phyloP scores from a whole-genome alignment of 1,139 yeast species.

The Lodderomyces orthopsilosis region DNA sequence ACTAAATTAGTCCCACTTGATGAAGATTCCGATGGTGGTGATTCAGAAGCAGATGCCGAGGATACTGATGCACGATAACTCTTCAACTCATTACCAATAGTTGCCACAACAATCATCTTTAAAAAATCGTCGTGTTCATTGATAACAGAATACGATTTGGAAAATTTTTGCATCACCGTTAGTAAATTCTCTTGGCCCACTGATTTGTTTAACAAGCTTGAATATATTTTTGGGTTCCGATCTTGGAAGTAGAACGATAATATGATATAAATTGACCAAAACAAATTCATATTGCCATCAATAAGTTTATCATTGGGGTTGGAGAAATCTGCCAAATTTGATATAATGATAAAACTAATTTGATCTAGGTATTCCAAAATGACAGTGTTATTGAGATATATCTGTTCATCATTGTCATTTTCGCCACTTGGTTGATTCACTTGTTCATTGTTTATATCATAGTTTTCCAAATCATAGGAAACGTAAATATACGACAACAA shows the following conservation, averaged over 20 bases:
- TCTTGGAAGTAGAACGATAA: slow-evolving; percentile 37
- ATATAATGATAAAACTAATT: slow-evolving; percentile 34
- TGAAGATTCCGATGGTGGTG: background rate
- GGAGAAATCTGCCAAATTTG: slow-evolving; percentile 20
- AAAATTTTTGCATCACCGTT: slow-evolving; percentile 25
- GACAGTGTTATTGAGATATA: slow-evolving; percentile 31
- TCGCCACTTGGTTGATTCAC: background rate
- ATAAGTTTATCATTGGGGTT: slow-evolving; percentile 20
- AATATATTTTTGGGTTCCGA: slow-evolving; percentile 38
- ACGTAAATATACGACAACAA: slow-evolving; percentile 31
- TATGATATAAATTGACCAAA: slow-evolving; percentile 45
- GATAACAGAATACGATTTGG: slow-evolving; percentile 24
- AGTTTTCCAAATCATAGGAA: slow-evolving; percentile 23
- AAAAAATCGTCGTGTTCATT: slow-evolving; percentile 23
- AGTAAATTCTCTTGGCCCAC: slow-evolving; percentile 17
- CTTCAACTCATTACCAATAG: slow-evolving; percentile 45
- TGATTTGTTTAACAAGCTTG: slow-evolving; percentile 29
- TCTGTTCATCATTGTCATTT: slow-evolving; percentile 9
- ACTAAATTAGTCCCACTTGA: background rate
- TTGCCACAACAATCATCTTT: slow-evolving; percentile 35
- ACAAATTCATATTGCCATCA: slow-evolving; percentile 26
- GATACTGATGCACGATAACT: slow-evolving; percentile 17
- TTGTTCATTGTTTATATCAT: slow-evolving; percentile 8
- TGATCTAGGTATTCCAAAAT: slow-evolving; percentile 48
- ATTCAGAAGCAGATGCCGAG: background rate